Percentiles rank a stretch among this genome's conserved stretches.
Evolutionary conservation across 305 asterid species (phyloP).

Genomic region (Solanum chacoense): DNA sequence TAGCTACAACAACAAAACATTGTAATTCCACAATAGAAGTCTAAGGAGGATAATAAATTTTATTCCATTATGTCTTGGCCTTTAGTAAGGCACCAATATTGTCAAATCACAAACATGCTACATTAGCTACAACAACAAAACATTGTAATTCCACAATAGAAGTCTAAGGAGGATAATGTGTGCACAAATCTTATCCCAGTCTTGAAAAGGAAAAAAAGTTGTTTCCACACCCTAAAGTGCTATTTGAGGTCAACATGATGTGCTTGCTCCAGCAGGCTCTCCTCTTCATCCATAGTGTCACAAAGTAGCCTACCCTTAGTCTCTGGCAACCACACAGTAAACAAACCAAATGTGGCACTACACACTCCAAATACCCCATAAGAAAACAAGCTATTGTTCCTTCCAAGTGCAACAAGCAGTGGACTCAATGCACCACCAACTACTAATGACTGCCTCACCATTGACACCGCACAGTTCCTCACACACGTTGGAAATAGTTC

Average conservation of each 20-base stretch:
- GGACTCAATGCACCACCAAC: constrained; percentile 27
- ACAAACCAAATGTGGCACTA: constrained; percentile 8
- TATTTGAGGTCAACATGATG: not conserved
- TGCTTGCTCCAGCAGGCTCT: not conserved
- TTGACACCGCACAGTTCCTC: constrained; percentile 27
- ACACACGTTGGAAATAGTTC: constrained; percentile 30
- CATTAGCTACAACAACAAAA: not conserved
- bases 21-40: not conserved
- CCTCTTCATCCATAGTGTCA: constrained; percentile 26
- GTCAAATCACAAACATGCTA: not conserved
- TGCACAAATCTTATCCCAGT: rapidly evolving
- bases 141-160: not conserved
- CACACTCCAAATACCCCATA: constrained; percentile 22
- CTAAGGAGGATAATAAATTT: too few species aligned
- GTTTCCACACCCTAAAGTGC: not conserved
- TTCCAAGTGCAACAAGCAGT: constrained; percentile 19
- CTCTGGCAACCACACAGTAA: constrained; percentile 19
- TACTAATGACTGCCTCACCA: constrained; percentile 23
- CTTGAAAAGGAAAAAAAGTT: not conserved
- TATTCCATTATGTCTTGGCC: not conserved
- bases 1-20: not conserved
- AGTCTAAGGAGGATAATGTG: not conserved
- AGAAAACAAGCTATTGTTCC: constrained; percentile 11
- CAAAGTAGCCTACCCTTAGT: constrained; percentile 13
- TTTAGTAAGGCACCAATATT: not conserved